Conservation (phyloP, 2,329 filamentous ascomycete species). For the Metarhizium humberi region DNA sequence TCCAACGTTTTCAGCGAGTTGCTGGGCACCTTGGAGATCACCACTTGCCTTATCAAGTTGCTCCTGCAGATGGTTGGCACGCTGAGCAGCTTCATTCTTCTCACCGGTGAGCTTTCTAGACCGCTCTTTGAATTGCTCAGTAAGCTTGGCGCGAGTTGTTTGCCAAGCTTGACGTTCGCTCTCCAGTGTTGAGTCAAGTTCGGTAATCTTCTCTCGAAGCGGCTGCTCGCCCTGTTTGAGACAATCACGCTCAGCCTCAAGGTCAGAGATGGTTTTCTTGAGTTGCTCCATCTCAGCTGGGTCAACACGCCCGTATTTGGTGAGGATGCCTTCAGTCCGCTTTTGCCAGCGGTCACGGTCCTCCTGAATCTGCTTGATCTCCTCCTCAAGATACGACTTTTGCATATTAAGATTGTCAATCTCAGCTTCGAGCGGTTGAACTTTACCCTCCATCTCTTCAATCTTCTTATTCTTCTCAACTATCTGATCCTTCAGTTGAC, state of each 20-base stretch:
- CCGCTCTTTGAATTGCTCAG: constrained; percentile 55
- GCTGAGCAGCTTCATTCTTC: constrained; percentile 40
- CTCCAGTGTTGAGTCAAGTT: constrained; percentile 42
- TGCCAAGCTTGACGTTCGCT: constrained; percentile 46
- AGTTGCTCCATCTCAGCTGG: constrained; percentile 86
- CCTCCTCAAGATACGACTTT: constrained; percentile 71
- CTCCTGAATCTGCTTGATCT: constrained; percentile 79
- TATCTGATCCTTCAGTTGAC: constrained; percentile 67
- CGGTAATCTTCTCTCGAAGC: constrained; percentile 43
- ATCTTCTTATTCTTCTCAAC: constrained; percentile 66
- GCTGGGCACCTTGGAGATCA: constrained; percentile 45
- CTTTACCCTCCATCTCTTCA: constrained; percentile 61
- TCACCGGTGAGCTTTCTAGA: constrained; percentile 45
- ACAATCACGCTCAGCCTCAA: constrained; percentile 56
- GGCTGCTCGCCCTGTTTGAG: constrained; percentile 40
- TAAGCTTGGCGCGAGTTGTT: constrained; percentile 40
- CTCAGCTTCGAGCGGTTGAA: constrained; percentile 73
- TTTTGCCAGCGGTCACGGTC: constrained; percentile 95
- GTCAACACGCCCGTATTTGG: constrained; percentile 92
- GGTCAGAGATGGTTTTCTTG: constrained; percentile 61
- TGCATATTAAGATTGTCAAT: constrained; percentile 78
- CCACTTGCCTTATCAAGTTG: constrained; percentile 36
- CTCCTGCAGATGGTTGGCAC: constrained; percentile 43
- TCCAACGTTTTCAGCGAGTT: constrained; percentile 21
- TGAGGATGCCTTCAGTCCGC: constrained; percentile 88